Percentiles rank a stretch among this genome's conserved stretches.
Conservation (phyloP, 495 filamentous ascomycete genomes). For the Penicillium chermesinum region DNA sequence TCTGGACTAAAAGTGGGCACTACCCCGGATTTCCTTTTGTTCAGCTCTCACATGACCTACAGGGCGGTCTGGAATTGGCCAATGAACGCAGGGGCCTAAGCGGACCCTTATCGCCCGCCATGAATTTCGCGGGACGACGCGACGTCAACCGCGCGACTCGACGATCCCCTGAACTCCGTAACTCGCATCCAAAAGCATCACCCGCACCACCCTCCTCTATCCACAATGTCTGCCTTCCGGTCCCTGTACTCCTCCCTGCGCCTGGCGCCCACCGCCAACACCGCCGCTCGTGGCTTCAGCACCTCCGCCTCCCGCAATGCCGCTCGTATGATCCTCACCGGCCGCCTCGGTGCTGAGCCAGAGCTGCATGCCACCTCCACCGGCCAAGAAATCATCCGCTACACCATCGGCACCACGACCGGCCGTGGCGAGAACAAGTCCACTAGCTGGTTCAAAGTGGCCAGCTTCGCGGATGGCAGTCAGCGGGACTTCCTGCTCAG, state of each 20-base stretch:
- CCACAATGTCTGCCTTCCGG: slow-evolving; percentile 49
- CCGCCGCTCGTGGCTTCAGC: slow-evolving; percentile 54
- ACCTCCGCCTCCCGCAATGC: slow-evolving; percentile 40
- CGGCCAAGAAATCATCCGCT: slow-evolving; percentile 63
- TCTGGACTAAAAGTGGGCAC: background rate
- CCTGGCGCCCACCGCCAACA: slow-evolving; percentile 27
- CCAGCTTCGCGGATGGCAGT: slow-evolving; percentile 56
- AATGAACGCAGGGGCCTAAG: background rate
- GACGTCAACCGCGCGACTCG: background rate
- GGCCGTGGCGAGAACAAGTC: slow-evolving; percentile 56
- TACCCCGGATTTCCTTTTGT: background rate
- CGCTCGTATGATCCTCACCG: slow-evolving; percentile 66
- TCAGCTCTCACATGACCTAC: background rate
- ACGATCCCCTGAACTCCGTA: background rate
- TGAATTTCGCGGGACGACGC: background rate
- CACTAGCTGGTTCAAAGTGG: slow-evolving; percentile 73
- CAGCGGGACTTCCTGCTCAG: slow-evolving; percentile 59
- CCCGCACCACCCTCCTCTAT: background rate
- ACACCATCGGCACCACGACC: slow-evolving; percentile 55
- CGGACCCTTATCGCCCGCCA: background rate
- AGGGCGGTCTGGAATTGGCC: background rate
- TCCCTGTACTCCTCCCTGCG: slow-evolving; percentile 35
- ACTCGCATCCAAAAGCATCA: background rate
- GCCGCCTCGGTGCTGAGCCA: slow-evolving; percentile 65
- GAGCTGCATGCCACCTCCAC: slow-evolving; percentile 61